Conservation (phyloP, 768 basidiomycete species). For the Leccinum longicurvipes region DNA sequence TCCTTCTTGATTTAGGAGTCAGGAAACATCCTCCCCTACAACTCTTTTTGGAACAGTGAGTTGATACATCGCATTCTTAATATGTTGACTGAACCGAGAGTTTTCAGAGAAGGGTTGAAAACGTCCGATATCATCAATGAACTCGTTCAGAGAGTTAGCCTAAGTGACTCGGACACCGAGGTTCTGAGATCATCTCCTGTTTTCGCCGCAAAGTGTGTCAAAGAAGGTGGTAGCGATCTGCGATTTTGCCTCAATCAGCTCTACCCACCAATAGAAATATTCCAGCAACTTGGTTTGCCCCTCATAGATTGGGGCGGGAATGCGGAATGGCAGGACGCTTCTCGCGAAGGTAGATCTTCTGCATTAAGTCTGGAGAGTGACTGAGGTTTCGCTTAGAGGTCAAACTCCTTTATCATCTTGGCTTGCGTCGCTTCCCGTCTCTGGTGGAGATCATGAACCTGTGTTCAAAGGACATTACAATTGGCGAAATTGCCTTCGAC, state of each 20-base stretch:
- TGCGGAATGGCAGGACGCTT: slow-evolving; percentile 53
- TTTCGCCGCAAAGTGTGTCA: no score
- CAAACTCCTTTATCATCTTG: neutral
- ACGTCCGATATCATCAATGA: no score
- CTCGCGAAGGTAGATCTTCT: neutral
- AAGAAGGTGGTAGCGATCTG: no score
- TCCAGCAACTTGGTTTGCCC: slow-evolving; percentile 68
- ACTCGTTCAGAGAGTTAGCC: no score
- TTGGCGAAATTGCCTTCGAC: slow-evolving; percentile 57
- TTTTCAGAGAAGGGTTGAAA: no score
- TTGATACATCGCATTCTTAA: slow-evolving; percentile 50
- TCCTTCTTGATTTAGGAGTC: neutral
- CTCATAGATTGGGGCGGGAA: slow-evolving; percentile 78
- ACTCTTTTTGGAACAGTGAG: neutral
- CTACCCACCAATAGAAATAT: slow-evolving; percentile 74
- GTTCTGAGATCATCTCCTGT: no score
- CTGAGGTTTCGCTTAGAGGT: neutral
- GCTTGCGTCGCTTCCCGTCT: neutral
- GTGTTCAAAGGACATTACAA: slow-evolving; percentile 19
- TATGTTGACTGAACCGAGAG: no score
- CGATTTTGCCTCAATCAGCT: slow-evolving; percentile 39
- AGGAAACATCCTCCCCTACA: neutral
- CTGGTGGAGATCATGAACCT: neutral
- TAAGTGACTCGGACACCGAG: no score
- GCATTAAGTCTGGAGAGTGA: neutral